Evolutionary conservation across 306 rosid genomes (phyloP), one percentile per base, ranked within the genome.

Genomic region (Begonia masoniana): DNA sequence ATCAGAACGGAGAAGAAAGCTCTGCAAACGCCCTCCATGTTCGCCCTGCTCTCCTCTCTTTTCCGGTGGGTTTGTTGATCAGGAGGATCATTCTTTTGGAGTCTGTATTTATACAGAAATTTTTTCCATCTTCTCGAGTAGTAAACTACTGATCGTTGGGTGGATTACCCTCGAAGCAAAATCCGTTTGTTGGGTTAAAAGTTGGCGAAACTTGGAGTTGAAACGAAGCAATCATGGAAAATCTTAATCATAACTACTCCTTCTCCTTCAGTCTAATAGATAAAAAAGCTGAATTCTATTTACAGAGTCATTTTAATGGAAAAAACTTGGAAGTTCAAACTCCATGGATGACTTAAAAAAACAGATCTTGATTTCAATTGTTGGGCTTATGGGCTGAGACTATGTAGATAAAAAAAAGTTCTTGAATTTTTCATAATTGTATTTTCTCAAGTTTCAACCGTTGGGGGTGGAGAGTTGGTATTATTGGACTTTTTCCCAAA

Each of bases 21-120:
- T 63, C 79, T 78, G 82, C 82, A 68, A 76, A 36, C 65, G 39
- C 0, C 65, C 91, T 78, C 85, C 95, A 82, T 78, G 57, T 56
- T 51, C 46, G 5, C 13, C 39, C 39, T 12, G 15, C 54, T 17
- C 15, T 13, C 47, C 16, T 17, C 36, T 50, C 50, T 2, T 31
- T 31, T 31, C 39, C 7, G 39, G 45, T 13, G 23, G 52, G 47
- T 16, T 11, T 61, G 12, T 39, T 50, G 49, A 54, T 41, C 5
- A 21, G 41, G 55, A 10, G 17, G 43, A 6, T 21, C 35, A 43
- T 43, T 52, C 14, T 14, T 21, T 47, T 17, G 46, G 26, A 5
- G 39, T 31, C 39, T 31, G 66, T 60, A 54, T 55, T 61, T 71
- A 11, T 42, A 45, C 13, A 45, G n/a, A 45, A 45, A 45, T 3